Conservation (phyloP, 1,284 basidiomycete species). For the Serendipita sp. region DNA sequence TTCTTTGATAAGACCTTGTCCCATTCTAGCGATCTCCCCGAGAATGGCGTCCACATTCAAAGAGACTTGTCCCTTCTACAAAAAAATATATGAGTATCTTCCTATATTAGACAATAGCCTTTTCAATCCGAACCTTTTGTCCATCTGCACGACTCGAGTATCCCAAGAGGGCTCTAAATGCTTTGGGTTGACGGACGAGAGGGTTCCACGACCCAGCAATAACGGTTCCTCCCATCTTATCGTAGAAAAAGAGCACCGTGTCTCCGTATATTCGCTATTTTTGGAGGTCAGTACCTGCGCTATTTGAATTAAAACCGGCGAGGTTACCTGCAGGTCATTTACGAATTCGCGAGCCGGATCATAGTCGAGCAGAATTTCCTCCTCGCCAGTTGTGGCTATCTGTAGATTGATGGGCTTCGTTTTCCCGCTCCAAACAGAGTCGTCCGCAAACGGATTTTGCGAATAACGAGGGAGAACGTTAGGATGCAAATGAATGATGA, state of each 20-base stretch:
- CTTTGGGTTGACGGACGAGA: constrained; percentile 25
- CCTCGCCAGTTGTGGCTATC: constrained; percentile 18
- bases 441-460: constrained; percentile 32
- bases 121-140: constrained; percentile 18
- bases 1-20: constrained; percentile 49
- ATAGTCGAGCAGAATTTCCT: constrained; percentile 47
- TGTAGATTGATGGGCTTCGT: constrained; percentile 26
- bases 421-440: constrained; percentile 33
- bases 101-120: neutral
- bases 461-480: constrained; percentile 54
- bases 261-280: constrained; percentile 60
- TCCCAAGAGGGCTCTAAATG: constrained; percentile 73
- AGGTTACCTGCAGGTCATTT: constrained; percentile 51
- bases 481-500: constrained; percentile 65
- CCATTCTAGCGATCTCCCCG: constrained; percentile 68
- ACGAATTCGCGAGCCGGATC: constrained; percentile 67
- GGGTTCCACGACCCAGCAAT: constrained; percentile 87
- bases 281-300: neutral
- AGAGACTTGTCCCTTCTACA: constrained; percentile 41
- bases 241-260: constrained; percentile 74
- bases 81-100: constrained; percentile 13
- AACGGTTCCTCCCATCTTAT: constrained; percentile 62
- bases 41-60: constrained; percentile 62
- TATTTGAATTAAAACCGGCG: constrained; percentile 4
- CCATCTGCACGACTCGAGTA: constrained; percentile 49